Evolutionary conservation across 2,329 filamentous ascomycete species (phyloP).

Genomic region (Cordyceps javanica): DNA sequence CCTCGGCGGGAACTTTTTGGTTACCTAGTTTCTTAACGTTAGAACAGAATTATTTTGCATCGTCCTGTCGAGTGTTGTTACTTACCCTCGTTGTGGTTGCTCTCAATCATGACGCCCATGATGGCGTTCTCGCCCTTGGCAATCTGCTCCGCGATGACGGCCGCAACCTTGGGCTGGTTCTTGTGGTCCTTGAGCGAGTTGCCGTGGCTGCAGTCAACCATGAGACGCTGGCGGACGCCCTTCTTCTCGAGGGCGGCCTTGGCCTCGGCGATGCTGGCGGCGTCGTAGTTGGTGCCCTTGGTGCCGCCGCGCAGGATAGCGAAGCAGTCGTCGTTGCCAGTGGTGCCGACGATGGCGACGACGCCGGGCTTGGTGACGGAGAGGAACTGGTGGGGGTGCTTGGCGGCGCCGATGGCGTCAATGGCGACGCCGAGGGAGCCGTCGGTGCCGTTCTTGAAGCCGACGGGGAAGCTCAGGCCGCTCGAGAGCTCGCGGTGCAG

Average conservation of each 20-base stretch:
- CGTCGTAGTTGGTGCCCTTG: slow-evolving; percentile 89
- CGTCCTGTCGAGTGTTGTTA: neutral
- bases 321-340: slow-evolving; percentile 94
- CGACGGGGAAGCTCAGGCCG: slow-evolving; percentile 92
- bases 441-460: slow-evolving; percentile 99
- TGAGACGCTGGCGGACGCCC: slow-evolving; percentile 69
- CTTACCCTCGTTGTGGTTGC: slow-evolving; percentile 76
- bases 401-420: slow-evolving; percentile 83
- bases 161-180: slow-evolving; percentile 92
- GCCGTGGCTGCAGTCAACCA: slow-evolving; percentile 93
- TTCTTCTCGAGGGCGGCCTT: slow-evolving; percentile 73
- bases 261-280: slow-evolving; percentile 74
- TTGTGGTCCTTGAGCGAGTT: slow-evolving; percentile 97
- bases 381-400: slow-evolving; percentile 96
- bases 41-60: slow-evolving; percentile 12
- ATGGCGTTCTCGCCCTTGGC: slow-evolving; percentile 81
- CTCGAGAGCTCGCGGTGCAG: slow-evolving; percentile 93
- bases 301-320: slow-evolving; percentile 90
- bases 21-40: slow-evolving; percentile 42
- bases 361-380: slow-evolving; percentile 97
- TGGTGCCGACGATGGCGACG: slow-evolving; percentile 88
- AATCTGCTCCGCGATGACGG: slow-evolving; percentile 76
- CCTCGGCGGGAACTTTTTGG: slow-evolving; percentile 82
- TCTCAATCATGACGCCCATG: slow-evolving; percentile 97
- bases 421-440: slow-evolving; percentile 86